Evolutionary conservation across 805 yeast species (phyloP).

Genomic region (Saturnispora diversa): DNA sequence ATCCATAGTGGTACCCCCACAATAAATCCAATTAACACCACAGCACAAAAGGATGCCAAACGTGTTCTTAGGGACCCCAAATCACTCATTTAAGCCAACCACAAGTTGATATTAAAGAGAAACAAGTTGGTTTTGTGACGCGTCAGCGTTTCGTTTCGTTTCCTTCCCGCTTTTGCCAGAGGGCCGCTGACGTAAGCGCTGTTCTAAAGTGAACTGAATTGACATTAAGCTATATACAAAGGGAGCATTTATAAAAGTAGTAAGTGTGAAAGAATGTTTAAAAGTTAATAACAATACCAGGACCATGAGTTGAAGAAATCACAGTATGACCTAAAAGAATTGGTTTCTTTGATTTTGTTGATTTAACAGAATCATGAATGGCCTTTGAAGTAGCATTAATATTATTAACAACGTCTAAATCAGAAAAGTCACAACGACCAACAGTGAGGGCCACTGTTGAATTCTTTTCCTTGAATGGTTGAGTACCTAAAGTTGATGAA

Average conservation of each 20-base stretch:
- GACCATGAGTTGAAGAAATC: slow-evolving; percentile 67
- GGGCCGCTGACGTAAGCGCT: background rate
- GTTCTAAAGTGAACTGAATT: too few species aligned
- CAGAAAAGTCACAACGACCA: slow-evolving; percentile 72
- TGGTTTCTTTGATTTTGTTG: slow-evolving; percentile 59
- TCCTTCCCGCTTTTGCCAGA: too few species aligned
- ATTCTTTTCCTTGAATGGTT: slow-evolving; percentile 70
- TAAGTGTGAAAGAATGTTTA: too few species aligned
- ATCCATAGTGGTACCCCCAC: slow-evolving; percentile 56
- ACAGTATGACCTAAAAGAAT: slow-evolving; percentile 62
- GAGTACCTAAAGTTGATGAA: slow-evolving; percentile 50
- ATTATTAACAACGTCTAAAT: slow-evolving; percentile 65
- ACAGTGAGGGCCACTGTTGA: slow-evolving; percentile 56
- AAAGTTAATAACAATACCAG: slow-evolving; percentile 62
- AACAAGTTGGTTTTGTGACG: too few species aligned
- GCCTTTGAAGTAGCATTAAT: slow-evolving; percentile 59
- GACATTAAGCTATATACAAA: slow-evolving; percentile 4
- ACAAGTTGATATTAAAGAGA: too few species aligned
- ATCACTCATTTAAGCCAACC: too few species aligned
- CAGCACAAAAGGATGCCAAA: slow-evolving; percentile 20
- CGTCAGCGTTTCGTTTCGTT: too few species aligned
- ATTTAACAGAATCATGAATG: slow-evolving; percentile 42
- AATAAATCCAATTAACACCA: slow-evolving; percentile 24
- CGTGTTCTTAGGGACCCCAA: slow-evolving; percentile 1
- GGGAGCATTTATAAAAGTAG: too few species aligned